phyloP scores from a whole-genome alignment of 148 eudicot species.

The Pouteria glomerata region DNA sequence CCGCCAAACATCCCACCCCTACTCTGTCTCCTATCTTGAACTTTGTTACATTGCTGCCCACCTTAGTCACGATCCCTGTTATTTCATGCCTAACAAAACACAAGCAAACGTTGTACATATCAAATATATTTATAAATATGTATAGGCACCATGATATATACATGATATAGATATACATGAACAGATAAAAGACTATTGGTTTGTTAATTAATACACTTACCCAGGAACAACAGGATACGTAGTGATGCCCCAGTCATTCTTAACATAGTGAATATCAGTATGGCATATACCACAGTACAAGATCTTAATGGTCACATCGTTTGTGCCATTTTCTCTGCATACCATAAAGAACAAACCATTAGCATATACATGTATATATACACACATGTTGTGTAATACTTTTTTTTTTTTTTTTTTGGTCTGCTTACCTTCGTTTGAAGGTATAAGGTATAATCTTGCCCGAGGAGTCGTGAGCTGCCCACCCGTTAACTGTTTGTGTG shows the following conservation, averaged over 20 bases:
- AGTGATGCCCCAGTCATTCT: slow-evolving; percentile 86
- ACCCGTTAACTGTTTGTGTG: slow-evolving; percentile 70
- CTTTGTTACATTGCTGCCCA: slow-evolving; percentile 62
- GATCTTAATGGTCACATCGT: slow-evolving; percentile 79
- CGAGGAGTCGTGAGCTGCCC: slow-evolving; percentile 90
- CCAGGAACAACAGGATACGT: slow-evolving; percentile 96
- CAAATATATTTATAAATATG: neutral
- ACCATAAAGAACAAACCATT: too few species aligned
- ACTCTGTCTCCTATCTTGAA: slow-evolving; percentile 76
- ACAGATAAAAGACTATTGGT: too few species aligned
- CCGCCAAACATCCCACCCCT: slow-evolving; percentile 84
- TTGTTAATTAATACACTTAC: slow-evolving; percentile 35
- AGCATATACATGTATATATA: too few species aligned
- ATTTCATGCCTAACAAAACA: slow-evolving; percentile 92
- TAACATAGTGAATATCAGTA: slow-evolving; percentile 71
- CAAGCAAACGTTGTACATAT: too few species aligned
- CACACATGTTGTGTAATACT: too few species aligned
- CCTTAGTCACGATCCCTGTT: slow-evolving; percentile 66
- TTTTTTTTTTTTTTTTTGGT: too few species aligned
- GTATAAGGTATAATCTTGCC: slow-evolving; percentile 65
- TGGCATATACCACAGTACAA: slow-evolving; percentile 88
- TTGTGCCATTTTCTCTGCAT: slow-evolving; percentile 59
- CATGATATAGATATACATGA: too few species aligned
- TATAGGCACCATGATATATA: too few species aligned
- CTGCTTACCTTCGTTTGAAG: slow-evolving; percentile 92